Base-by-base conservation (phyloP, 2,329 filamentous ascomycete genomes). In the Colletotrichum lindemuthianum region DNA sequence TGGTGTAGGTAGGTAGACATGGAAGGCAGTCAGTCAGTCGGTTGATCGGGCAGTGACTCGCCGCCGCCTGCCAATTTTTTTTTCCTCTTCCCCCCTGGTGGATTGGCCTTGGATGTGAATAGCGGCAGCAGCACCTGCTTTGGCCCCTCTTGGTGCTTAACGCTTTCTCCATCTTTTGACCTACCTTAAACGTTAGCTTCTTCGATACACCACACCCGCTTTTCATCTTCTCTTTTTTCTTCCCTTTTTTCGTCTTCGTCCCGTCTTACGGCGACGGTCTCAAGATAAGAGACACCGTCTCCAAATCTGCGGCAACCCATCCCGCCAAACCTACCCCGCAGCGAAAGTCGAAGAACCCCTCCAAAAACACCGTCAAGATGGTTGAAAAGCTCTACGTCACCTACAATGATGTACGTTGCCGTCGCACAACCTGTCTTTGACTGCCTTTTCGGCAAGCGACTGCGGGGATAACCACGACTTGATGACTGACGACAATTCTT, bases 341-440 rank as follows among this genome's bases (percentile, higher is more conserved):
- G 60, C 51, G 16, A 10, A 43, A 37, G 15, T 47, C 41, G 52
- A 57, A n/a, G 43, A 36, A 49, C 39, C 58, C 47, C 40, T 16
- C 58, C 40, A 63, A 52, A 59, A 3, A 15, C 12, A 43, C 45
- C 63, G 60, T 72, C 79, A 90, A 82, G 66, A 94, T 94, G 91
- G 86, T 91, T 70, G 85, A 95, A 79, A 96, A 96, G 78, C 79
- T 93, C 77, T 96, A 95, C 82, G 89, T 96, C 76, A 96, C 92
- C 72, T 97, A 97, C 81, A 97, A 96, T 78, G 88, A 96, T 88
- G 92, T 94, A 82, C 78, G 88, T 79, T 48, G 57, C 55, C 32
- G 10, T 54, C n/a, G 6, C 15, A 9, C 16, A 15, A 24, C 36
- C 15, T 24, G 24, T 51, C 40, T 3, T 9, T 43, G 51, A 15